phyloP scores from a whole-genome alignment of 1,284 basidiomycete species.

The Heimioporus punctisporus region DNA sequence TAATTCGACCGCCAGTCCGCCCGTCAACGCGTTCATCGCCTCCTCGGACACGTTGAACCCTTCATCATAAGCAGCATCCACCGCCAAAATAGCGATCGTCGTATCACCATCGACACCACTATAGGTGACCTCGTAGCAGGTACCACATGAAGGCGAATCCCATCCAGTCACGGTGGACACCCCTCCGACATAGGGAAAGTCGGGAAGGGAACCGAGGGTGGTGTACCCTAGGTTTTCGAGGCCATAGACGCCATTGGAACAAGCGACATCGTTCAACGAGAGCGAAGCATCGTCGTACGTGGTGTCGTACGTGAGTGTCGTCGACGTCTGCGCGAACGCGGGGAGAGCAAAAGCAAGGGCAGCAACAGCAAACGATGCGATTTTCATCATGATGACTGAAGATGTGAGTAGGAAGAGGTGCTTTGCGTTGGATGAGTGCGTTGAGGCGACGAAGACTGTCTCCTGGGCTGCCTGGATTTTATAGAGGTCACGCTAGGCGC shows the following conservation, averaged over 20 bases:
- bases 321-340: conserved; percentile 8
- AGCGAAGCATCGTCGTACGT: conserved; percentile 41
- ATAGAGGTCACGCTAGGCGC: too few species aligned
- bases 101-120: too few species aligned
- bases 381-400: conserved; percentile 23
- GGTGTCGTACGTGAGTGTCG: conserved; percentile 30
- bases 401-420: not conserved
- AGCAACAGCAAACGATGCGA: conserved; percentile 11
- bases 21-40: conserved; percentile 38
- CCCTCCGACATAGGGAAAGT: conserved; percentile 54
- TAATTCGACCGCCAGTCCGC: conserved; percentile 24
- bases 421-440: not conserved
- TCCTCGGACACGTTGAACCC: conserved; percentile 38
- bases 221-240: conserved; percentile 44
- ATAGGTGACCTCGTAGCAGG: conserved; percentile 36
- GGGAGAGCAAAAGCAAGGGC: conserved; percentile 17
- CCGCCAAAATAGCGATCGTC: conserved; percentile 27
- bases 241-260: conserved; percentile 46
- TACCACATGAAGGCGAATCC: conserved; percentile 34
- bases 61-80: conserved; percentile 31
- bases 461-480: not conserved
- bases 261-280: conserved; percentile 42
- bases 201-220: conserved; percentile 48
- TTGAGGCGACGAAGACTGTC: not conserved
- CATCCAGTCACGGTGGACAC: conserved; percentile 37